Evolutionary conservation across 2,329 filamentous ascomycete species (phyloP).

Genomic region (Phaeosphaeriaceae sp.): DNA sequence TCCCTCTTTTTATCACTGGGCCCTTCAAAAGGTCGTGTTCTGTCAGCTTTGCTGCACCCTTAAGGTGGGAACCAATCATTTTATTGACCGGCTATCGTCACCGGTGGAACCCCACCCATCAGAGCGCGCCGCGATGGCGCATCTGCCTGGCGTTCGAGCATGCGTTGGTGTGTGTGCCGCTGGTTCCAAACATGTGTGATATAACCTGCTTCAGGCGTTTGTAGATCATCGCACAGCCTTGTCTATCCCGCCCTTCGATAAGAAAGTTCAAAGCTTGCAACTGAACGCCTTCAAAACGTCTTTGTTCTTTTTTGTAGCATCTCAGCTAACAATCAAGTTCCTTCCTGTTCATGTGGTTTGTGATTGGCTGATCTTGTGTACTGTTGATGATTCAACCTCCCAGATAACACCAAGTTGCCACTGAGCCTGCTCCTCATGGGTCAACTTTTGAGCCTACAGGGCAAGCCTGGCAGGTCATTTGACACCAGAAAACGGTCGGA

Average conservation of each 20-base stretch:
- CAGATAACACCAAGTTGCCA: neutral
- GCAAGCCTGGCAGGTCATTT: neutral
- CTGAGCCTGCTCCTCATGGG: conserved; percentile 11
- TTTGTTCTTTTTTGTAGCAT: neutral
- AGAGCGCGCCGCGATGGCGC: conserved; percentile 1
- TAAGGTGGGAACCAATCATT: conserved; percentile 8
- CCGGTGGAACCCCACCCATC: conserved; percentile 14
- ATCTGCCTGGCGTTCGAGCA: conserved; percentile 1
- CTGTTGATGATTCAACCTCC: neutral
- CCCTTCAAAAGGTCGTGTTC: neutral
- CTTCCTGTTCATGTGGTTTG: too few species aligned
- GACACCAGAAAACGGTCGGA: neutral
- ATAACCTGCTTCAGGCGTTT: neutral
- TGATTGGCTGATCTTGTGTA: too few species aligned
- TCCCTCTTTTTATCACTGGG: neutral
- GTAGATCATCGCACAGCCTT: conserved; percentile 1
- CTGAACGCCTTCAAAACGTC: neutral
- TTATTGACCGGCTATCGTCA: conserved; percentile 11
- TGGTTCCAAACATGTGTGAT: neutral
- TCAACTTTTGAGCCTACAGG: conserved; percentile 9
- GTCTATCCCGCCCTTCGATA: conserved; percentile 1
- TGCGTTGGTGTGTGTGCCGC: neutral
- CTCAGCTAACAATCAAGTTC: neutral
- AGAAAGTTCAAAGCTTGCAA: neutral
- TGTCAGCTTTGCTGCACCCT: conserved; percentile 9